These are phyloP conservation scores for Didymella exigua DNA, from an alignment of 2,329 filamentous ascomycete genomes.

Conservation along the genomic window DNA sequence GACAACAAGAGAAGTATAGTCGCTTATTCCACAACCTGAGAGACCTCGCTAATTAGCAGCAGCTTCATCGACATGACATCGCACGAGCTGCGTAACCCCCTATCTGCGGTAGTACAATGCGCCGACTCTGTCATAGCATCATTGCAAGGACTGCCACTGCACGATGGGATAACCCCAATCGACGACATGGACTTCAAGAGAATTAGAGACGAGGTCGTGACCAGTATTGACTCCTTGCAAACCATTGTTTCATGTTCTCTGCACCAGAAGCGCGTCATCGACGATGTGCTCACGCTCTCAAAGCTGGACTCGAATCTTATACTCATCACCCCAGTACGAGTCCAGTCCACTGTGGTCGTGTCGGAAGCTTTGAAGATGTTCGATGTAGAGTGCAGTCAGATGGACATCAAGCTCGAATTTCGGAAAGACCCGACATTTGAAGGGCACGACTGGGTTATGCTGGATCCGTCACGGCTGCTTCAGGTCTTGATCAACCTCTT, in stretches of 20 bases:
- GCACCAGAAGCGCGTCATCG: conserved; percentile 50
- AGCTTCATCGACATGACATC: conserved; percentile 43
- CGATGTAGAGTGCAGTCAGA: conserved; percentile 34
- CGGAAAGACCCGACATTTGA: conserved; percentile 48
- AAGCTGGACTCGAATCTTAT: conserved; percentile 40
- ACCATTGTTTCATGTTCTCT: conserved; percentile 46
- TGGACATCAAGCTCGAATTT: conserved; percentile 48
- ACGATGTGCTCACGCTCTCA: conserved; percentile 49
- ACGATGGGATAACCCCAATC: conserved; percentile 5
- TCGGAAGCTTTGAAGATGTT: conserved; percentile 39
- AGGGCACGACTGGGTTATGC: conserved; percentile 43
- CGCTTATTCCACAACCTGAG: too few relatives aligned
- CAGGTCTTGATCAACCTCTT: conserved; percentile 39
- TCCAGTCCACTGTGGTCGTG: conserved; percentile 28
- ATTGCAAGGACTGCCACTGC: conserved; percentile 1
- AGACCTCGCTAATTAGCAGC: conserved; percentile 6
- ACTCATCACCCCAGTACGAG: conserved; percentile 32
- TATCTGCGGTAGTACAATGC: conserved; percentile 50
- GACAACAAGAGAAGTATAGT: conserved; percentile 44
- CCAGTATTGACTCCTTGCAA: conserved; percentile 39
- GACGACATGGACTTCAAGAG: conserved; percentile 8
- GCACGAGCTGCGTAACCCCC: conserved; percentile 46
- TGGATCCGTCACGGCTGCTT: conserved; percentile 36
- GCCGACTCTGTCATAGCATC: conserved; percentile 49
- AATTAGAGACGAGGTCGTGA: conserved; percentile 26